A percentile compares a stretch with the other conserved stretches of the same genome.
These are phyloP conservation scores for Coniferiporia sulphurascens DNA, from an alignment of 1,284 basidiomycete genomes.

Conservation along the genomic window DNA sequence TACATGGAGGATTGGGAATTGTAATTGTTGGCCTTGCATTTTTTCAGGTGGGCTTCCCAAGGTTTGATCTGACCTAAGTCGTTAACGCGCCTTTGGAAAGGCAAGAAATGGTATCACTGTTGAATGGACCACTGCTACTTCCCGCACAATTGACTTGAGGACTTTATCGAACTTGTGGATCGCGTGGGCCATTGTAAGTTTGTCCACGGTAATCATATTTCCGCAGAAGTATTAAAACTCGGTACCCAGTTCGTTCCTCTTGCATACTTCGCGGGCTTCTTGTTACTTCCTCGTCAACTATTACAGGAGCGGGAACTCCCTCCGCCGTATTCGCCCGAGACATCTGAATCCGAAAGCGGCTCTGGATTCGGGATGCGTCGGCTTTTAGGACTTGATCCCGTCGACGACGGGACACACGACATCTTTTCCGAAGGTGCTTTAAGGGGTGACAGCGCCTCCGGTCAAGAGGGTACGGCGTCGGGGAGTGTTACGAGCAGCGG, in stretches of 20 bases:
- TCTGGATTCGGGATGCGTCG: constrained; percentile 7
- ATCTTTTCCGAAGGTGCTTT: constrained; percentile 13
- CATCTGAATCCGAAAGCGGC: not conserved
- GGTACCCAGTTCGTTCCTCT: constrained; percentile 36
- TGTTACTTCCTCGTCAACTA: constrained; percentile 44
- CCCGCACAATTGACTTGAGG: constrained; percentile 29
- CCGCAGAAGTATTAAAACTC: not conserved
- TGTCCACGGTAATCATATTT: constrained; percentile 3
- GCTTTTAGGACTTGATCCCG: constrained; percentile 14
- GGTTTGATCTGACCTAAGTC: constrained; percentile 6
- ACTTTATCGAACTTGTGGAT: constrained; percentile 38
- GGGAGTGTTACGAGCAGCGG: not conserved
- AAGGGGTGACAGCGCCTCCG: not conserved
- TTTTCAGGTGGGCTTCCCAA: constrained; percentile 35
- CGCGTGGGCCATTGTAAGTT: constrained; percentile 39
- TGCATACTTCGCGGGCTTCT: constrained; percentile 41
- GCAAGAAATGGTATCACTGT: constrained; percentile 36
- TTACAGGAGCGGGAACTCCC: constrained; percentile 35
- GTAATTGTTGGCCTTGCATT: constrained; percentile 40
- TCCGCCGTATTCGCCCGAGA: constrained; percentile 11
- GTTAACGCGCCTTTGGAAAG: constrained; percentile 22
- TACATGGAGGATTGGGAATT: constrained; percentile 46
- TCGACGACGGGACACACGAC: constrained; percentile 19
- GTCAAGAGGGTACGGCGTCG: not conserved
- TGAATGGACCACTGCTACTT: constrained; percentile 38